Evolutionary conservation across 257 asterid genomes (phyloP), one percentile per base, ranked within the genome.

Genomic region (Thymus mandschuricus): DNA sequence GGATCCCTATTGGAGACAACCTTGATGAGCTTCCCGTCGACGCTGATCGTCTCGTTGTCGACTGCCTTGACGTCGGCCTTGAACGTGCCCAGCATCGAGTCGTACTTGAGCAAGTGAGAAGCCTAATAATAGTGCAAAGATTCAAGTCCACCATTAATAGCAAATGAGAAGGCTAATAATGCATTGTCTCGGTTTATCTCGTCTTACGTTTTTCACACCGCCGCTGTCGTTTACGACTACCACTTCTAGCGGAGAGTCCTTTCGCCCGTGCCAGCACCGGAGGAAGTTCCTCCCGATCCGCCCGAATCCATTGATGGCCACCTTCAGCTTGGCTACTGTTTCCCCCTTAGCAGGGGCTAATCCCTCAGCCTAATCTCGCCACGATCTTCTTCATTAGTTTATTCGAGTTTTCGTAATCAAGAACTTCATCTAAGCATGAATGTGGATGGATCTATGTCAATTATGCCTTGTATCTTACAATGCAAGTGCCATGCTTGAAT

Each of bases 221-320:
- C 92, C 97, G 64, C 97, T 92, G 90, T 92, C 97, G 30, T 92
- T 92, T 74, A 90, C 86, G 13, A 88, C 91, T 11, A 92, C 50
- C n/a, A 92, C 98, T 0, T 92, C 98, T 2, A 89, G 88, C 27
- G 97, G 98, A 33, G 98, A 90, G 64, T 89, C 87, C 76, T 89
- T 82, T 63, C 96, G 88, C 7, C 96, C 98, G 60, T 92, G 98
- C 97, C 98, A 92, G 86, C 97, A 92, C 15, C 96, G 88, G 28
- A 91, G 96, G 83, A 91, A 91, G 96, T 92, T 92, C 79, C 98
- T 79, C 4, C 98, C 98, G 58, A 90, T 90, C 51, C 98, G 90
- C 8, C 98, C 97, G 49, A 92, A 89, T 31, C 98, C 97, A 52
- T 89, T 89, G 70, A 92, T 92, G 64, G 98, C 98, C n/a, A 92